Evolutionary conservation across 1,284 basidiomycete species (phyloP), one percentile per base, ranked within the genome.

Genomic region (Bondarzewia mesenterica): DNA sequence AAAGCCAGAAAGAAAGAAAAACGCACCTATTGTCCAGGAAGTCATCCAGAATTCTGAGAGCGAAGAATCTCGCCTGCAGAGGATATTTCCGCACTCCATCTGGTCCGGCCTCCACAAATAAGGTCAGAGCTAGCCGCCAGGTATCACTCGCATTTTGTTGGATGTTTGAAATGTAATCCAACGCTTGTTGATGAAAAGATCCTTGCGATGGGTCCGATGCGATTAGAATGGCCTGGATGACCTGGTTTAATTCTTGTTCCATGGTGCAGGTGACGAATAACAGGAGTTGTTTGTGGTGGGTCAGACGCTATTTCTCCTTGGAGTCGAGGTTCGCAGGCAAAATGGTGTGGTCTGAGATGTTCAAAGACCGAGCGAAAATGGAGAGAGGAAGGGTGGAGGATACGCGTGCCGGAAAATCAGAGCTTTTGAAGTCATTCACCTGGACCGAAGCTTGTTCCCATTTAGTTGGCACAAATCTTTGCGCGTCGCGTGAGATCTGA

Each of bases 1-100:
- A n/a, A n/a, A n/a, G n/a, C n/a, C n/a, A 32, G 29, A 7, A n/a
- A 32, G n/a, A n/a, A 32, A 12, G 4, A 15, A 18, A 22, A 23
- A 71, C 87, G 72, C 63, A 90, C 90, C 83, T 77, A 64, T 84
- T 85, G 58, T 89, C 88, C 52, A 94, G 73, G 60, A 89, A 91
- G 48, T 92, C 89, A 54, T 92, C 89, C 50, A 95, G 66, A 49
- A 95, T 80, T 52, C 89, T 80, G 55, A 95, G 71, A 21, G 85
- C 89, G 64, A 89, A 93, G 69, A 94, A 88, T 49, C 92, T 77
- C 37, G 79, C 87, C 59, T 92, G 81, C 41, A 80, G 65, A 20
- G 80, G 78, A 64, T 90, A 79, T 65, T 82, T 87, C 58, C 78
- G 72, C 26, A 64, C 58, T 25, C 81, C 81, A 55, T 80, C 77